phyloP scores from a whole-genome alignment of 495 filamentous ascomycete species.

The Daldinia concentrica region DNA sequence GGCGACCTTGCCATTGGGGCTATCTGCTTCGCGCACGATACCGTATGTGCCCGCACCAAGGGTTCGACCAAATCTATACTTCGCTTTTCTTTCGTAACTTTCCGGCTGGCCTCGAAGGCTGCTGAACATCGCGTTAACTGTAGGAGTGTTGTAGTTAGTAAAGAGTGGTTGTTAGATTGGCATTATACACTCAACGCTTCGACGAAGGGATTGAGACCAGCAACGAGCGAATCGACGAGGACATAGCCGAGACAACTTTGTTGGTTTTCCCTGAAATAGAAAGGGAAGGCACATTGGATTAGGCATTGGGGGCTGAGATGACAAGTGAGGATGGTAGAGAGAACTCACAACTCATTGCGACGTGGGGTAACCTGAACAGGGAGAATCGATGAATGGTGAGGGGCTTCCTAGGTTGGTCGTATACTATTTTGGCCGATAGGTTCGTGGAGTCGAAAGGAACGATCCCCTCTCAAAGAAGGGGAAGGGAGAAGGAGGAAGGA shows the following conservation, averaged over 20 bases:
- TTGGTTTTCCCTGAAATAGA: conserved; percentile 20
- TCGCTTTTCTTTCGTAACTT: conserved; percentile 97
- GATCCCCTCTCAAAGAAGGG: conserved; percentile 9
- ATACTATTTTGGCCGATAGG: conserved; percentile 8
- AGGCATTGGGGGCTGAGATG: conserved; percentile 14
- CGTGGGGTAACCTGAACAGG: conserved; percentile 40
- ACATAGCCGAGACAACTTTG: neutral
- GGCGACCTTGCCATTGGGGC: conserved; percentile 84
- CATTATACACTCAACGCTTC: conserved; percentile 21
- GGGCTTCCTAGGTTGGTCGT: conserved; percentile 18
- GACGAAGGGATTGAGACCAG: conserved; percentile 8
- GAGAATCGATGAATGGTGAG: conserved; percentile 13
- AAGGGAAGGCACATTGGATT: conserved; percentile 7
- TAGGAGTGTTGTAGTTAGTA: conserved; percentile 22
- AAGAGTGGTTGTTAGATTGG: neutral
- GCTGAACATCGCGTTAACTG: conserved; percentile 93
- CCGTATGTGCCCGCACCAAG: conserved; percentile 98
- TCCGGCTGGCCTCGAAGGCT: conserved; percentile 97
- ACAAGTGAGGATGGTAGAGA: conserved; percentile 8
- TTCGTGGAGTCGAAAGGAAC: conserved; percentile 5
- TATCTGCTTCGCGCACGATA: conserved; percentile 94
- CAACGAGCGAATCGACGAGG: conserved; percentile 21
- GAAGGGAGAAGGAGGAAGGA: neutral
- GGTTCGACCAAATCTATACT: conserved; percentile 91
- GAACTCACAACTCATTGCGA: conserved; percentile 51